Evolutionary conservation across 2,329 filamentous ascomycete species (phyloP).

Genomic region (Xylariaceae sp.): DNA sequence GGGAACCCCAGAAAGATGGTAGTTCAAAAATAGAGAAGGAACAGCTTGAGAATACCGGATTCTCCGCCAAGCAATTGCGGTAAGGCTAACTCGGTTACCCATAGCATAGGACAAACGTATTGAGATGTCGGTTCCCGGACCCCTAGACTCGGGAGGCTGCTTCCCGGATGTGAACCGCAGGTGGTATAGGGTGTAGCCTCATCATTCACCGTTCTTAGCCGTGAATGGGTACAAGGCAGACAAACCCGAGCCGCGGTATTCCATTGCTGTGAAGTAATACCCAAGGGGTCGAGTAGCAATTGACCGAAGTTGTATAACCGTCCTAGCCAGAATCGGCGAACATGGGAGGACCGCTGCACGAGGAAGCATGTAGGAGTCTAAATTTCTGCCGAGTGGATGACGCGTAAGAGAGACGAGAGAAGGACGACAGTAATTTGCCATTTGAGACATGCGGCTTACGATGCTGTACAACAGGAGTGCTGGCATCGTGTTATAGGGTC

Average conservation of each 20-base stretch:
- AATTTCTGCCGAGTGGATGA: slow-evolving; percentile 10
- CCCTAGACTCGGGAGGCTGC: slow-evolving; percentile 6
- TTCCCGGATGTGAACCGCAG: slow-evolving; percentile 5
- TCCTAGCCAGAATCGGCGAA: neutral
- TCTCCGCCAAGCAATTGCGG: neutral
- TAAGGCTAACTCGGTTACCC: neutral
- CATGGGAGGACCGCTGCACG: neutral
- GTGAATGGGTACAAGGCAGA: slow-evolving; percentile 6
- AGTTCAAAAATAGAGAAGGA: neutral
- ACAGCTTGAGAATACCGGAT: neutral
- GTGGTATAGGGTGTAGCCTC: slow-evolving; percentile 6
- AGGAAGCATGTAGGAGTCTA: slow-evolving; percentile 12
- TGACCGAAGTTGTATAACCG: neutral
- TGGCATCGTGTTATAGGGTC: slow-evolving; percentile 17
- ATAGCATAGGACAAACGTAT: slow-evolving; percentile 3
- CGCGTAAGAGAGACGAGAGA: slow-evolving; percentile 11
- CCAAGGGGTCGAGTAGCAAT: slow-evolving; percentile 8
- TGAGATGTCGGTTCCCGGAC: slow-evolving; percentile 8
- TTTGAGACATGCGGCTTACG: slow-evolving; percentile 10
- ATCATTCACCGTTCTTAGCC: slow-evolving; percentile 7
- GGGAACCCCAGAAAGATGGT: neutral
- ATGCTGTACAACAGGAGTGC: slow-evolving; percentile 16
- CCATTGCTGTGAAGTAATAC: neutral
- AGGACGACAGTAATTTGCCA: neutral
- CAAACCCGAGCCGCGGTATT: neutral